These are phyloP conservation scores for Pluteus cervinus DNA, from an alignment of 768 basidiomycete species.

Conservation along the genomic window DNA sequence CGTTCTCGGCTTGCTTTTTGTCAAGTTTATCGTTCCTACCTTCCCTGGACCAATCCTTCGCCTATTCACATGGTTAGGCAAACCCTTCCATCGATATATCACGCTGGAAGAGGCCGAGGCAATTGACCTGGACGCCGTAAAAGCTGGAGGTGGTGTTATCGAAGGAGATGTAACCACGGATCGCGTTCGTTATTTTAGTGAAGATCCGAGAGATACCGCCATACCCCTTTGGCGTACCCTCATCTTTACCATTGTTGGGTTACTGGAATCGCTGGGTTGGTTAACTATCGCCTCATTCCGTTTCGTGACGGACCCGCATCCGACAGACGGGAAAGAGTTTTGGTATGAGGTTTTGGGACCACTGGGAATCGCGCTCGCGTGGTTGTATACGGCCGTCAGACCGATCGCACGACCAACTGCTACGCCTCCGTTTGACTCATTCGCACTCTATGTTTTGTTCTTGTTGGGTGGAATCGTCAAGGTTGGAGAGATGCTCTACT, in stretches of 20 bases:
- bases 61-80: no score
- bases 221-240: constrained; percentile 57
- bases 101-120: constrained; percentile 54
- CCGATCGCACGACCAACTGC: constrained; percentile 45
- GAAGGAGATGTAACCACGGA: constrained; percentile 13
- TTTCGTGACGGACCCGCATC: constrained; percentile 29
- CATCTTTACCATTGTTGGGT: constrained; percentile 49
- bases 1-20: no score
- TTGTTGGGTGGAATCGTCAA: constrained; percentile 39
- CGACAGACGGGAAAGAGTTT: constrained; percentile 28
- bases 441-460: constrained; percentile 49
- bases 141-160: constrained; percentile 16
- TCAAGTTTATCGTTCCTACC: no score
- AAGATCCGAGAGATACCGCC: no score
- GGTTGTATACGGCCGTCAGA: constrained; percentile 62
- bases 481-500: constrained; percentile 50
- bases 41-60: no score
- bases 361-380: constrained; percentile 46
- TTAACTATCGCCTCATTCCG: constrained; percentile 51
- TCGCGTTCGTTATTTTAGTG: no score
- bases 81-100: constrained; percentile 38
- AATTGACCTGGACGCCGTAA: constrained; percentile 23
- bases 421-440: constrained; percentile 60
- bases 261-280: constrained; percentile 54
- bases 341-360: no score